Conservation (phyloP, 768 basidiomycete species). For the Trametes meyenii region DNA sequence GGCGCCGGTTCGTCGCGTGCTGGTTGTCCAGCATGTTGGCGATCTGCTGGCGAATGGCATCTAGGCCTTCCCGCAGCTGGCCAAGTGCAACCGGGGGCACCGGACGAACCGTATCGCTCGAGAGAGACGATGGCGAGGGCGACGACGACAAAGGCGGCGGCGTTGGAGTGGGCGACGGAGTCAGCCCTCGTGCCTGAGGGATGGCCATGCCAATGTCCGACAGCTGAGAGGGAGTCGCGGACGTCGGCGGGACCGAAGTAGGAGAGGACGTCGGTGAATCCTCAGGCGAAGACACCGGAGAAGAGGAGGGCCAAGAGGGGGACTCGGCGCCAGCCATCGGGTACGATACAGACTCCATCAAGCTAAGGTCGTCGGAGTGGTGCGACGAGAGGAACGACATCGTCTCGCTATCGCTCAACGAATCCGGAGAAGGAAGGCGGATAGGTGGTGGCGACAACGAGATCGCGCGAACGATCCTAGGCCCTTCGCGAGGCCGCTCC, state of each 20-base stretch:
- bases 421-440: conserved; percentile 43
- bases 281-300: conserved; percentile 29
- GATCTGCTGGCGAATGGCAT: conserved; percentile 60
- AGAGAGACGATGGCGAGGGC: conserved; percentile 38
- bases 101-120: conserved; percentile 41
- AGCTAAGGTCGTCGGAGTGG: conserved; percentile 71
- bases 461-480: conserved; percentile 30
- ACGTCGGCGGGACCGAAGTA: conserved; percentile 14
- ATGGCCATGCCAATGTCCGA: conserved; percentile 14
- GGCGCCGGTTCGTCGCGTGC: conserved; percentile 53
- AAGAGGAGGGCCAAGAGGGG: conserved; percentile 40
- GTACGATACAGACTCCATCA: conserved; percentile 44
- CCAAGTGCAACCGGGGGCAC: conserved; percentile 40
- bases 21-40: conserved; percentile 67
- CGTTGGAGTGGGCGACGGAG: conserved; percentile 14
- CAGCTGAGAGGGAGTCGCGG: conserved; percentile 14
- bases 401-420: conserved; percentile 35
- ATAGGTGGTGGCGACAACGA: conserved; percentile 49
- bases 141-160: conserved; percentile 38
- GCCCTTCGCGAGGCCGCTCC: conserved; percentile 18
- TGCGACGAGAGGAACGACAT: conserved; percentile 59
- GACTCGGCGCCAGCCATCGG: conserved; percentile 35
- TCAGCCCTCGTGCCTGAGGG: conserved; percentile 2
- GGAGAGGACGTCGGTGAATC: conserved; percentile 26
- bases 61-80: conserved; percentile 55